Evolutionary conservation across 208 protist genomes (phyloP), one percentile per base, ranked within the genome.

Genomic region (Acanthamoeba lenticulata): DNA sequence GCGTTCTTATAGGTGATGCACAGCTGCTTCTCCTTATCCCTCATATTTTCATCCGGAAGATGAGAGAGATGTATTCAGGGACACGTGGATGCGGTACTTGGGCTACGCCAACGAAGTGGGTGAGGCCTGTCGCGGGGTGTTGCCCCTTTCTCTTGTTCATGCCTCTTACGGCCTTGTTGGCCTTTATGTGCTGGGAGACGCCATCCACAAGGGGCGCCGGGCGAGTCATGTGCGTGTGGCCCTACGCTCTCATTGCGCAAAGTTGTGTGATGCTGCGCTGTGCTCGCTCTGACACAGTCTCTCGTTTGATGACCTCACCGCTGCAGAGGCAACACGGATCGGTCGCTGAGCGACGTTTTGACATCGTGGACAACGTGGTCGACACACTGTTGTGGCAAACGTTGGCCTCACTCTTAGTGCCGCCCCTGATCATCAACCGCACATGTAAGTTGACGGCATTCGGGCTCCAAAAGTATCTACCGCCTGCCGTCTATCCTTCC

Each of bases 331-430:
- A 42, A 24, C 91, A 60, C 36, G 19, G 60, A 6, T 89, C 47
- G 36, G 44, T 65, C 0, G 72, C 34, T n/a, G 65, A 93, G n/a
- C 36, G 62, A 34, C 60, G 47, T 9, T 57, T 94, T n/a, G 52
- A 47, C 62, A 77, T 45, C 47, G 55, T 62, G 34, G 38, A 92
- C n/a, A 67, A 40, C 38, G 69, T 65, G 11, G 40, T 29, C 17
- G 83, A 95, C 93, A 95, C 93, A 2, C 69, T 95, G 34, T 19
- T 89, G 45, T 95, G 93, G 93, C 93, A 95, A 38, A 55, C 62
- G 36, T 72, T 81, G 42, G 93, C 83, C 29, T 86, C 81, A 47
- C 62, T 95, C 2, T 15, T 88, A 19, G 65, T 95, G 57, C 93
- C 93, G 27, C 62, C 93, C 2, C 88, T 95, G 42, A 34, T 90